Evolutionary conservation across 1,284 basidiomycete species (phyloP).

Genomic region (Ganoderma sinense): DNA sequence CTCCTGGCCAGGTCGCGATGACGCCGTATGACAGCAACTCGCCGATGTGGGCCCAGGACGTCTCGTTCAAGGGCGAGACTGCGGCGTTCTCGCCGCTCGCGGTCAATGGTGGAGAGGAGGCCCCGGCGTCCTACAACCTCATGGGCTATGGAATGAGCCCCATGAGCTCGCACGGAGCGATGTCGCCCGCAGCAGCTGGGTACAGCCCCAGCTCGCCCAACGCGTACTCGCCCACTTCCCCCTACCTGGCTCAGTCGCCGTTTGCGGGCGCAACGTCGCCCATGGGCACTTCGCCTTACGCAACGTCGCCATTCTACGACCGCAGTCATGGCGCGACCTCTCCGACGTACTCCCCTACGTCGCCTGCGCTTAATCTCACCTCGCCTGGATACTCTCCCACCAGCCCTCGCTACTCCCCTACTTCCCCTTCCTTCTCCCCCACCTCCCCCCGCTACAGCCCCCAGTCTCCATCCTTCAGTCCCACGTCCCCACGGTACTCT

Average conservation of each 20-base stretch:
- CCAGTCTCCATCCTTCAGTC: conserved; percentile 86
- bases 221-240: conserved; percentile 88
- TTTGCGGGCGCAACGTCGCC: conserved; percentile 82
- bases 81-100: conserved; percentile 96
- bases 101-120: conserved; percentile 86
- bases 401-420: conserved; percentile 86
- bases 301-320: conserved; percentile 84
- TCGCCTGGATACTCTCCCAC: conserved; percentile 90
- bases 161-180: conserved; percentile 69
- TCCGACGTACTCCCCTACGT: conserved; percentile 88
- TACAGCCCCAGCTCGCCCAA: conserved; percentile 88
- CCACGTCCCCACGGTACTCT: conserved; percentile 85
- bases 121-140: conserved; percentile 70
- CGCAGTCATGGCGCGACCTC: conserved; percentile 73
- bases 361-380: conserved; percentile 80
- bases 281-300: conserved; percentile 80
- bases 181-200: conserved; percentile 80
- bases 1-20: conserved; percentile 90
- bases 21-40: conserved; percentile 95
- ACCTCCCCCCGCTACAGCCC: conserved; percentile 86
- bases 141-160: conserved; percentile 87
- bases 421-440: conserved; percentile 87
- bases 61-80: conserved; percentile 80
- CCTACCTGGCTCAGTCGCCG: conserved; percentile 87
- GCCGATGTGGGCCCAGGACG: conserved; percentile 77